Conservation (phyloP, 768 basidiomycete species). For the Suillus variegatus region DNA sequence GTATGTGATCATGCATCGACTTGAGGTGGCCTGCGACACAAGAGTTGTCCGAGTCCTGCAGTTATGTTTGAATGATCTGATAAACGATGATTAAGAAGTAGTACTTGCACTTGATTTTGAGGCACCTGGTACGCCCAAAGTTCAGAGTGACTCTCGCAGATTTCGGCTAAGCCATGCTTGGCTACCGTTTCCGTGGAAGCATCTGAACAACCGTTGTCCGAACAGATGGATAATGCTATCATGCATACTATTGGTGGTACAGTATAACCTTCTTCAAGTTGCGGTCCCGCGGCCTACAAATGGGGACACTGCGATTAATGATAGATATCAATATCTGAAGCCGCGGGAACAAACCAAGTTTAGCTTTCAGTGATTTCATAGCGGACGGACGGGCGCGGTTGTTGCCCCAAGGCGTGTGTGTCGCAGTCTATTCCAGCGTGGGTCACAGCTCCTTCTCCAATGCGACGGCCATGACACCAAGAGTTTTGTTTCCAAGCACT, state of each 20-base stretch:
- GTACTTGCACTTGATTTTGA: neutral
- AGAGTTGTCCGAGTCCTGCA: neutral
- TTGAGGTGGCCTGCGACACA: neutral
- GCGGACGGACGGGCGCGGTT: neutral
- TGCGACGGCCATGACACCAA: slow-evolving; percentile 23
- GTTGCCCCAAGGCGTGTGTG: neutral
- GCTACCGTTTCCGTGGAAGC: neutral
- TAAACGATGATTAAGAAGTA: neutral
- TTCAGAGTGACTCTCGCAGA: neutral
- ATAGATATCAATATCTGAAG: neutral
- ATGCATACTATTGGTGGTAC: too few species aligned
- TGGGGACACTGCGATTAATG: too few species aligned
- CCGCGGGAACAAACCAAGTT: slow-evolving; percentile 3
- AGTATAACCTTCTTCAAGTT: too few species aligned
- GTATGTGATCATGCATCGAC: too few species aligned
- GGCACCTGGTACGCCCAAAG: neutral
- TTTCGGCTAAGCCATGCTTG: neutral
- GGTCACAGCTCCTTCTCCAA: slow-evolving; percentile 9
- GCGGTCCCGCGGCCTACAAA: too few species aligned
- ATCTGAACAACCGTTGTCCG: neutral
- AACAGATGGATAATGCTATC: neutral
- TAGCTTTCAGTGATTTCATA: slow-evolving; percentile 3
- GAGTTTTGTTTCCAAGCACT: slow-evolving; percentile 35
- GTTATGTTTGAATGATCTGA: neutral
- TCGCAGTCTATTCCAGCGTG: neutral